These are phyloP conservation scores for Euptelea pleiosperma DNA, from an alignment of 164 flowering plant genomes.

Conservation along the genomic window DNA sequence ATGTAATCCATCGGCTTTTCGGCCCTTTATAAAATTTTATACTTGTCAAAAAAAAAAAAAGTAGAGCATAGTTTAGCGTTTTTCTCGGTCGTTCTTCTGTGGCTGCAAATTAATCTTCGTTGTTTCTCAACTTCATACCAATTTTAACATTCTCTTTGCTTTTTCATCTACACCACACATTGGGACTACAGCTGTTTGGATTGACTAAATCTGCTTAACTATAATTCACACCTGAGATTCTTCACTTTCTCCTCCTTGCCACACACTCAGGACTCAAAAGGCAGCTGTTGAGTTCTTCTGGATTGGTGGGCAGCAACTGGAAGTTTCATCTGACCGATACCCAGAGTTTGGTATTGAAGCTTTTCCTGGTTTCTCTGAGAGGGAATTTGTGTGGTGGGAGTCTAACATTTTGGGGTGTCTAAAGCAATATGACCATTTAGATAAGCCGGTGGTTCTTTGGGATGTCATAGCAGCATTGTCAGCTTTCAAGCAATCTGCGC, in stretches of 20 bases:
- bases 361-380: slow-evolving; percentile 37
- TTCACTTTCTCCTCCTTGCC: too few species aligned
- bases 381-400: slow-evolving; percentile 59
- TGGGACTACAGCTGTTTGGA: not conserved
- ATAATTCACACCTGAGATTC: too few species aligned
- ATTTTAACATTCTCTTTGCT: not conserved
- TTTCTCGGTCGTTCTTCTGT: not conserved
- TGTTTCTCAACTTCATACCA: not conserved
- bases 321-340: slow-evolving; percentile 17
- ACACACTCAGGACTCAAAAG: slow-evolving; percentile 48
- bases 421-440: slow-evolving; percentile 33
- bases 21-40: too few species aligned
- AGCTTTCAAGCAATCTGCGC: slow-evolving; percentile 54
- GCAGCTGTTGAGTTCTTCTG: slow-evolving; percentile 81
- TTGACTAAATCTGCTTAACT: slow-evolving; percentile 1
- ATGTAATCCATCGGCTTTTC: too few species aligned
- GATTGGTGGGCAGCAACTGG: slow-evolving; percentile 74
- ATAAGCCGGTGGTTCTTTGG: slow-evolving; percentile 68
- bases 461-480: slow-evolving; percentile 64
- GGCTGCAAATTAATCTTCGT: not conserved
- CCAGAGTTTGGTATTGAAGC: slow-evolving; percentile 24
- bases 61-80: too few species aligned
- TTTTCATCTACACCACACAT: not conserved
- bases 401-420: slow-evolving; percentile 62
- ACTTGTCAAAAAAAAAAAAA: too few species aligned